These are phyloP conservation scores for Pyrenochaeta sp. DNA, from an alignment of 2,329 filamentous ascomycete species.

Conservation along the genomic window DNA sequence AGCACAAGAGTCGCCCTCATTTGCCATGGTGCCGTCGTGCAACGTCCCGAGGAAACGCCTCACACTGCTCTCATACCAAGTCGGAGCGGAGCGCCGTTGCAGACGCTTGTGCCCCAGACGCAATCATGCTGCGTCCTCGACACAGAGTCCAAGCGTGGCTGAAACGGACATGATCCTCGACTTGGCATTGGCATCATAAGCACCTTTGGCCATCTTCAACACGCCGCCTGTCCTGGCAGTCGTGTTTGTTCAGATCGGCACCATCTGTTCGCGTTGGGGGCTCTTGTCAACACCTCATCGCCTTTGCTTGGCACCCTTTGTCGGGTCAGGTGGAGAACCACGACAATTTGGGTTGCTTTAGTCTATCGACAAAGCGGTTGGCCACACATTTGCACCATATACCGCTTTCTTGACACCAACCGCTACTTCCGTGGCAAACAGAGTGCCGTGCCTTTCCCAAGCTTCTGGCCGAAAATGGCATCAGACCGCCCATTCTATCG, in stretches of 20 bases:
- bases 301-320: not conserved
- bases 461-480: too few species aligned
- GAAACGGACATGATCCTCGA: constrained; percentile 35
- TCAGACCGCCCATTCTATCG: too few species aligned
- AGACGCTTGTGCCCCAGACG: constrained; percentile 18
- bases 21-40: constrained; percentile 8
- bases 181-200: constrained; percentile 24
- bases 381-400: too few species aligned
- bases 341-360: not conserved
- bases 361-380: too few species aligned
- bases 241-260: not conserved
- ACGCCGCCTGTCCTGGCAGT: constrained; percentile 9
- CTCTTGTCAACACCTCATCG: constrained; percentile 1
- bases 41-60: constrained; percentile 7
- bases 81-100: constrained; percentile 10
- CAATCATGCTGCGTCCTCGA: constrained; percentile 13
- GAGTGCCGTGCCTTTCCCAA: too few species aligned
- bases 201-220: constrained; percentile 8
- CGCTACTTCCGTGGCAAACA: too few species aligned
- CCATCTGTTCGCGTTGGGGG: not conserved
- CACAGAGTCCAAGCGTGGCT: constrained; percentile 31
- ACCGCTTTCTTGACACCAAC: too few species aligned
- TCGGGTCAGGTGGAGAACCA: not conserved
- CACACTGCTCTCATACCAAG: not conserved
- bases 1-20: constrained; percentile 5